Percentiles rank a stretch among this genome's conserved stretches.
Evolutionary conservation across 371 early-diverging fungal genomes (phyloP).

Genomic region (Rhizopus delemar): DNA sequence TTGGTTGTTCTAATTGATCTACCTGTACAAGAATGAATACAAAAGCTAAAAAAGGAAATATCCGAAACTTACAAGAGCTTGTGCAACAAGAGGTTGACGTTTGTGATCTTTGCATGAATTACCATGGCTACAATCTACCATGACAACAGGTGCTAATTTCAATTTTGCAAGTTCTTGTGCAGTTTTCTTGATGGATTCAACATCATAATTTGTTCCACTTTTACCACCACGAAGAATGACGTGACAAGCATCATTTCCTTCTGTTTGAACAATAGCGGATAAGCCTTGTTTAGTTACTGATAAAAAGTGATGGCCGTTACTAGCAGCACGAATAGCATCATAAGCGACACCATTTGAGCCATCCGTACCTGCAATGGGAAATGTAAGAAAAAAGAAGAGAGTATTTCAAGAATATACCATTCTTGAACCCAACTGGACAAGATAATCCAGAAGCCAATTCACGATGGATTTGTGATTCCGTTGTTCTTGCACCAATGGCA

Average conservation of each 20-base stretch:
- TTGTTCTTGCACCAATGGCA: conserved; percentile 89
- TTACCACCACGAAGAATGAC: conserved; percentile 90
- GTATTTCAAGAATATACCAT: conserved; percentile 29
- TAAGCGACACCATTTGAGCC: conserved; percentile 85
- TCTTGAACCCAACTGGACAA: conserved; percentile 92
- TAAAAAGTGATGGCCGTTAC: conserved; percentile 88
- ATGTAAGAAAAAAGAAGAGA: too few species aligned
- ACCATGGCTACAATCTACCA: conserved; percentile 96
- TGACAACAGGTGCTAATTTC: conserved; percentile 66
- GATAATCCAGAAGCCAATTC: conserved; percentile 88
- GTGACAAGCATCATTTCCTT: conserved; percentile 76
- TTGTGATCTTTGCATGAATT: conserved; percentile 78
- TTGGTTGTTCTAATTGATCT: conserved; percentile 43
- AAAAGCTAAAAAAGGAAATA: background rate
- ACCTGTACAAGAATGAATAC: conserved; percentile 18
- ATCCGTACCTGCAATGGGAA: conserved; percentile 59
- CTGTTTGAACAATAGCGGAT: conserved; percentile 88
- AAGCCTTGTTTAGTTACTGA: conserved; percentile 97
- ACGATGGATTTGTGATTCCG: conserved; percentile 85
- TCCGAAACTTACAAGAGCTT: conserved; percentile 59
- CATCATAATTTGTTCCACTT: conserved; percentile 86
- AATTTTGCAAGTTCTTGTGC: conserved; percentile 64
- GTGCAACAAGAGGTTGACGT: conserved; percentile 80
- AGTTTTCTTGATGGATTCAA: conserved; percentile 63
- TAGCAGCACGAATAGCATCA: conserved; percentile 87